Conservation (phyloP, 495 filamentous ascomycete genomes). For the Neurospora sp. region DNA sequence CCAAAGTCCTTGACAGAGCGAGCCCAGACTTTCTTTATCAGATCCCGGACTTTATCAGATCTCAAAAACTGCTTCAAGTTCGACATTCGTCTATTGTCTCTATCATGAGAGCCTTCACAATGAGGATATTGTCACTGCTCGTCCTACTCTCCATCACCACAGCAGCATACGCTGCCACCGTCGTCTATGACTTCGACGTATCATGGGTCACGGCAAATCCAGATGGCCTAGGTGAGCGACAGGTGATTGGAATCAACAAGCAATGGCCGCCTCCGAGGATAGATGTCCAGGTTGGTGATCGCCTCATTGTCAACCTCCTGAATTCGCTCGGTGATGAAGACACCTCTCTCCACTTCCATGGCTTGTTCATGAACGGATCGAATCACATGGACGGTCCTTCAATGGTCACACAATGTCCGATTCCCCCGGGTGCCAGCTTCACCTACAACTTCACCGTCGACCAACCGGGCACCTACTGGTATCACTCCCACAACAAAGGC, state of each 20-base stretch:
- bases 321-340: conserved; percentile 64
- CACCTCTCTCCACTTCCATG: conserved; percentile 68
- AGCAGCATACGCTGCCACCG: conserved; percentile 39
- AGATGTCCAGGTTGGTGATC: conserved; percentile 59
- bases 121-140: background rate
- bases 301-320: conserved; percentile 57
- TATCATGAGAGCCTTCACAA: background rate
- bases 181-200: conserved; percentile 70
- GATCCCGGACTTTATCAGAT: background rate
- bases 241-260: conserved; percentile 70
- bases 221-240: conserved; percentile 56
- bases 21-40: background rate
- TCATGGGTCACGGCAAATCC: conserved; percentile 75
- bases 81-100: background rate
- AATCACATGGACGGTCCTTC: conserved; percentile 66
- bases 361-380: conserved; percentile 60
- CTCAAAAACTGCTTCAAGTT: background rate
- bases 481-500: conserved; percentile 59
- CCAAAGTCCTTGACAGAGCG: background rate
- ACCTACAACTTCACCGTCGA: conserved; percentile 70
- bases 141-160: conserved; percentile 8
- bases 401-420: conserved; percentile 56
- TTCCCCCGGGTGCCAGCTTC: conserved; percentile 52
- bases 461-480: conserved; percentile 75
- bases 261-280: conserved; percentile 69